phyloP scores from a whole-genome alignment of 768 basidiomycete genomes.

The Leccinum uliginosum region DNA sequence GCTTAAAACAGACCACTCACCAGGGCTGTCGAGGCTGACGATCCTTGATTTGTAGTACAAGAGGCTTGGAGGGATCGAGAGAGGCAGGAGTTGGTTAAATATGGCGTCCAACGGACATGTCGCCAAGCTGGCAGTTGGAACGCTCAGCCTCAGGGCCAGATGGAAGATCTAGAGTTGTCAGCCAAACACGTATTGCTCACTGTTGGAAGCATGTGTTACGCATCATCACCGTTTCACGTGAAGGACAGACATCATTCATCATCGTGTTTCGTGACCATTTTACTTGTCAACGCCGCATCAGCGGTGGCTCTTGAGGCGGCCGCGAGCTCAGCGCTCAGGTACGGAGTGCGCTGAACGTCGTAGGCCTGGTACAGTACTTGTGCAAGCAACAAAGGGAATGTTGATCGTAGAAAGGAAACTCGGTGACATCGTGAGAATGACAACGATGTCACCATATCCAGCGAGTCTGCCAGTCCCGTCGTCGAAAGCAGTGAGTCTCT shows the following conservation, averaged over 20 bases:
- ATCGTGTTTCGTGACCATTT: not conserved
- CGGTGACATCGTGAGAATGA: not conserved
- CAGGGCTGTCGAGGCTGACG: not conserved
- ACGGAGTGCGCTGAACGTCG: not conserved
- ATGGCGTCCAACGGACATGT: not conserved
- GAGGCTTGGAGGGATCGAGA: not conserved
- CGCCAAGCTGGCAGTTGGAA: not conserved
- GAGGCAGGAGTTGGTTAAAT: not conserved
- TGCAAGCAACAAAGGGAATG: not conserved
- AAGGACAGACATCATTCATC: not conserved
- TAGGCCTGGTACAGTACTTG: too few relatives aligned
- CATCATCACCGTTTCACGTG: not conserved
- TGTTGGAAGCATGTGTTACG: not conserved
- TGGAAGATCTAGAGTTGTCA: not conserved
- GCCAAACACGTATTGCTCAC: slow-evolving; percentile 8
- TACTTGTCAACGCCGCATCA: not conserved
- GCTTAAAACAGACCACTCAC: slow-evolving; percentile 9
- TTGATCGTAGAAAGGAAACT: not conserved
- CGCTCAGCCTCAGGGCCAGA: not conserved
- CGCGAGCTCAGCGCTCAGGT: not conserved
- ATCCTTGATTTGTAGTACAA: slow-evolving; percentile 2
- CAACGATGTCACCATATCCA: not conserved
- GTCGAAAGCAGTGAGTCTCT: not conserved
- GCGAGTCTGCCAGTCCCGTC: not conserved
- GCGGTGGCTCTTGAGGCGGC: not conserved